These are phyloP conservation scores for Exophiala spinifera DNA, from an alignment of 2,329 filamentous ascomycete species.

Conservation along the genomic window DNA sequence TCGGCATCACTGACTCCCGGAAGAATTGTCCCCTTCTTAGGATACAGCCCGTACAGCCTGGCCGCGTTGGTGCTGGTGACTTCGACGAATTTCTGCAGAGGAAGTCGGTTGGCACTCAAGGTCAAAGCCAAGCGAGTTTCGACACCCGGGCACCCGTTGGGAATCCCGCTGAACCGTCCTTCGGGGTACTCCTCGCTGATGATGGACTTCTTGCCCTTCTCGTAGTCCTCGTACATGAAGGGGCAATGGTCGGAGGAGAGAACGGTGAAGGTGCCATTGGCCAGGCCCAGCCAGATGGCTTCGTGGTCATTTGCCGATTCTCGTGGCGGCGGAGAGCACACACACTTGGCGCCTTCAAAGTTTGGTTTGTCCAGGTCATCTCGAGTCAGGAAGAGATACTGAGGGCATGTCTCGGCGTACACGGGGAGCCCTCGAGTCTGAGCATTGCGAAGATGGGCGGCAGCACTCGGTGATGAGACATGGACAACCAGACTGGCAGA, in stretches of 20 bases:
- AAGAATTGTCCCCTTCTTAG: slow-evolving; percentile 49
- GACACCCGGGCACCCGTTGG: slow-evolving; percentile 57
- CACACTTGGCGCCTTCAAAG: slow-evolving; percentile 51
- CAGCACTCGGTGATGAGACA: slow-evolving; percentile 48
- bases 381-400: slow-evolving; percentile 57
- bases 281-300: slow-evolving; percentile 51
- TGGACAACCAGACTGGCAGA: slow-evolving; percentile 48
- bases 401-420: slow-evolving; percentile 58
- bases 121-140: slow-evolving; percentile 55
- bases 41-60: slow-evolving; percentile 56
- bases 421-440: slow-evolving; percentile 52
- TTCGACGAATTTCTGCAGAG: slow-evolving; percentile 52
- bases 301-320: slow-evolving; percentile 50
- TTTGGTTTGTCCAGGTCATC: slow-evolving; percentile 43
- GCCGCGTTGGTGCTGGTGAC: slow-evolving; percentile 55
- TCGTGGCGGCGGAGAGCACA: slow-evolving; percentile 53
- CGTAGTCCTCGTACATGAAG: slow-evolving; percentile 50
- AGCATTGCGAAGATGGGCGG: slow-evolving; percentile 49
- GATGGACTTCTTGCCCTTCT: slow-evolving; percentile 49
- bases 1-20: slow-evolving; percentile 55
- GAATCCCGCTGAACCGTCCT: slow-evolving; percentile 54
- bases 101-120: slow-evolving; percentile 41
- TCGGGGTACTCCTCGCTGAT: slow-evolving; percentile 45
- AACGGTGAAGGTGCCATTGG: slow-evolving; percentile 55
- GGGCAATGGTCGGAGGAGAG: slow-evolving; percentile 53